These are phyloP conservation scores for Fusarium siculi DNA, from an alignment of 2,329 filamentous ascomycete species.

Conservation along the genomic window DNA sequence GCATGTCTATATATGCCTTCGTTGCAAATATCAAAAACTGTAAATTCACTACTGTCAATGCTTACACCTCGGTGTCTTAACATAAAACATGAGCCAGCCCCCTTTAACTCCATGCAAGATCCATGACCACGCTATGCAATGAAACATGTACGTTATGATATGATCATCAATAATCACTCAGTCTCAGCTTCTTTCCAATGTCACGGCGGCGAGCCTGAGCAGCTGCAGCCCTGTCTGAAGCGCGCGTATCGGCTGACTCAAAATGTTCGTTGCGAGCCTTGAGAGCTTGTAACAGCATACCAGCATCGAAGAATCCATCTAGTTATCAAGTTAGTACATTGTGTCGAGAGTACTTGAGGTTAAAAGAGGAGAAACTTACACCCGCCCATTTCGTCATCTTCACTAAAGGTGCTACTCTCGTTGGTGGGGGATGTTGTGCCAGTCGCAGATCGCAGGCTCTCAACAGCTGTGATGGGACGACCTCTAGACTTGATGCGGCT, in stretches of 20 bases:
- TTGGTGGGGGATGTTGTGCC: constrained; percentile 71
- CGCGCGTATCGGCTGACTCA: constrained; percentile 62
- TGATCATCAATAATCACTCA: constrained; percentile 72
- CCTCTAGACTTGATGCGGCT: constrained; percentile 76
- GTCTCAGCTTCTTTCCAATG: constrained; percentile 77
- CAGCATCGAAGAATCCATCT: constrained; percentile 98
- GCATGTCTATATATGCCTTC: neutral
- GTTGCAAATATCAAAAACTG: neutral
- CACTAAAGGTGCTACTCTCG: constrained; percentile 78
- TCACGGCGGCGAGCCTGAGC: constrained; percentile 70
- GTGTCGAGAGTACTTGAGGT: neutral
- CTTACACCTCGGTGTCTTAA: neutral
- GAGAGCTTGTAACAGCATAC: constrained; percentile 90
- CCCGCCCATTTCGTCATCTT: constrained; percentile 90
- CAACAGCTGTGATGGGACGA: constrained; percentile 72
- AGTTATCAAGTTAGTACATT: constrained; percentile 44
- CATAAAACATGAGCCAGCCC: constrained; percentile 16
- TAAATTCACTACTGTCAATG: neutral
- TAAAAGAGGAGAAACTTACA: constrained; percentile 70
- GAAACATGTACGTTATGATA: neutral
- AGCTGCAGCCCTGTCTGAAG: constrained; percentile 69
- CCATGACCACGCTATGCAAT: constrained; percentile 23
- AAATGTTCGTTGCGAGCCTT: constrained; percentile 73
- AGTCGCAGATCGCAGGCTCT: constrained; percentile 53
- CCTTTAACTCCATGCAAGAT: constrained; percentile 35